phyloP scores from a whole-genome alignment of 2,329 filamentous ascomycete genomes.

The Boeremia lycopersici region DNA sequence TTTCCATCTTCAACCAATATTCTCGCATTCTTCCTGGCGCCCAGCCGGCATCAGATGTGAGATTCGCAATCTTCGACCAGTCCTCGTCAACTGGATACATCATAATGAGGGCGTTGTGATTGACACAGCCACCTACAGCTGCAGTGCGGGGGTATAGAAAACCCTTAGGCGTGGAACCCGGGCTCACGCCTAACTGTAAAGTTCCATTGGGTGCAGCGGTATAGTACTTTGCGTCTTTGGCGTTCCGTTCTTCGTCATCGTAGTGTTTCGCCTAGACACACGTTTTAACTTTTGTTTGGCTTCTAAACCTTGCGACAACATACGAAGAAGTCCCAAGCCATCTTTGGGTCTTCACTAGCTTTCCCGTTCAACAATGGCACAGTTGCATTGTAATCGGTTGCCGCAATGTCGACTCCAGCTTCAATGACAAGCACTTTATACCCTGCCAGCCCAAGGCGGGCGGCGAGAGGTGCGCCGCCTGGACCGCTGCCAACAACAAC shows the following conservation, averaged over 20 bases:
- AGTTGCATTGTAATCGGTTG: constrained; percentile 50
- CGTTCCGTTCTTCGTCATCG: constrained; percentile 56
- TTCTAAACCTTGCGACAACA: too few species aligned
- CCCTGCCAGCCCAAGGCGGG: constrained; percentile 62
- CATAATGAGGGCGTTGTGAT: constrained; percentile 65
- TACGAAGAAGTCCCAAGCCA: constrained; percentile 67
- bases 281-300: too few species aligned
- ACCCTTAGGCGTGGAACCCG: constrained; percentile 58
- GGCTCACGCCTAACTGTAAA: constrained; percentile 58
- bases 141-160: constrained; percentile 63
- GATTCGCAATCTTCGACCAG: constrained; percentile 60
- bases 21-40: constrained; percentile 66
- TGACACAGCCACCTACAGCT: constrained; percentile 62
- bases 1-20: constrained; percentile 61
- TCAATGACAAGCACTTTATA: constrained; percentile 64
- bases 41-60: constrained; percentile 65
- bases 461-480: constrained; percentile 64
- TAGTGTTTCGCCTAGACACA: constrained; percentile 55
- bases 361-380: constrained; percentile 59
- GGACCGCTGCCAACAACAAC: constrained; percentile 65
- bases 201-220: constrained; percentile 41
- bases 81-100: constrained; percentile 64
- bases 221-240: constrained; percentile 62
- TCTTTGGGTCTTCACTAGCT: constrained; percentile 60
- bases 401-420: constrained; percentile 61